Base-by-base conservation (phyloP, 2,329 filamentous ascomycete species). In the Cordyceps tenuipes region DNA sequence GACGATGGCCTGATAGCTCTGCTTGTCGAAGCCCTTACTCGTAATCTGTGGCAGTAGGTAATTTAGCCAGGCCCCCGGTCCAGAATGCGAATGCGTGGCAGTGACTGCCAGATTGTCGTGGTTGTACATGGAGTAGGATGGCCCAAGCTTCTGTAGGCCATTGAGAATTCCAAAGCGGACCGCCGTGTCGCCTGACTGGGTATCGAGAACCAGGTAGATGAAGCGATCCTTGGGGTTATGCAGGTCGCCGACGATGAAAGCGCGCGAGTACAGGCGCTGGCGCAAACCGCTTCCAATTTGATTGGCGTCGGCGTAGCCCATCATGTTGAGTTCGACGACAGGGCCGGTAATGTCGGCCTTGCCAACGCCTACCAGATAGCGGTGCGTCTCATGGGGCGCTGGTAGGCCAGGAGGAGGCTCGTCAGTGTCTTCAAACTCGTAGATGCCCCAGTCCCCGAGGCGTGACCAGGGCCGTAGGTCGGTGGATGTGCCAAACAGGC, bases 11-110 rank as follows among this genome's bases (percentile, higher is more conserved):
- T 85, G 82, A 69, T 94, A 96, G 67, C 89, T 92, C 70, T 94
- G 89, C 70, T 86, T 86, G 71, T 91, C 83, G 67, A 96, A 96
- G 0, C 92, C 92, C 62, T 87, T 82, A 69, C 87, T 93, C 0
- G 91, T 93, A 66, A 96, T 87, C 69, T 96, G 91, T 10, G 91
- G 92, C 15, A 97, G 78, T 10, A 96, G 80, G 68, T 96, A 96
- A 71, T 96, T 96, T 69, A 94, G 79, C 91, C 91, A 97, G 17
- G 89, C 92, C 4, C 90, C 92, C 0, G 92, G 91, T 0, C 91
- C 91, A 19, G 90, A 88, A 74, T 97, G 92, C 2, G 89, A 93
- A 70, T 97, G 92, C 0, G 92, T 96, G 39, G 91, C 92, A 1
- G 89, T 94, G 19, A 97, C 82, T n/a, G 92, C 92, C 19, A 96